These are phyloP conservation scores for Aspergillus candidus DNA, from an alignment of 2,329 filamentous ascomycete genomes.

Conservation along the genomic window DNA sequence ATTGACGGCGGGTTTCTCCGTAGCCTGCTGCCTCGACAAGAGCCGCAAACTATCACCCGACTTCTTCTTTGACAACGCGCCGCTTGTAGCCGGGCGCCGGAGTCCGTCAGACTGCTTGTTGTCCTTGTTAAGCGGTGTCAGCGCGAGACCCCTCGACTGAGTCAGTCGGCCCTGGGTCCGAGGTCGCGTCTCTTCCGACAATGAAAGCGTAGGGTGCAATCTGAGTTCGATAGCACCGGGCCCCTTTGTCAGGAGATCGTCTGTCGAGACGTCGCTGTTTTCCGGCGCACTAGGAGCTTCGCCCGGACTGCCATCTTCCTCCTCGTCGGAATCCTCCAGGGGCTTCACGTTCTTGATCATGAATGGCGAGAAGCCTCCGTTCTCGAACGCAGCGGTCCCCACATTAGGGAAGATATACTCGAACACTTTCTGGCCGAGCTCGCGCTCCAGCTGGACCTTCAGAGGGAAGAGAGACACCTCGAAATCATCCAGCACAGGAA, in stretches of 20 bases:
- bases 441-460: constrained; percentile 86
- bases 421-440: constrained; percentile 87
- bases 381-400: constrained; percentile 50
- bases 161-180: constrained; percentile 25
- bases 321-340: constrained; percentile 45
- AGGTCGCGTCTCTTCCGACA: constrained; percentile 37
- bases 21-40: constrained; percentile 28
- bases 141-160: constrained; percentile 27
- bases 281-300: constrained; percentile 35
- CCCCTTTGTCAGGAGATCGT: constrained; percentile 51
- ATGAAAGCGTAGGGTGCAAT: constrained; percentile 71
- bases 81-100: constrained; percentile 25
- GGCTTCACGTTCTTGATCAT: constrained; percentile 50
- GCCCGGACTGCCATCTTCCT: constrained; percentile 16
- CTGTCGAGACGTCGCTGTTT: constrained; percentile 32
- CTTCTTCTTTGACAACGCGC: constrained; percentile 33
- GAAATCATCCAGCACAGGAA: constrained; percentile 94
- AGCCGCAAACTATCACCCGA: constrained; percentile 39
- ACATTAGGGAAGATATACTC: constrained; percentile 95
- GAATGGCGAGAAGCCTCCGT: constrained; percentile 46
- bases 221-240: constrained; percentile 74
- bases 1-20: constrained; percentile 33
- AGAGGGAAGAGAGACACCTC: constrained; percentile 90
- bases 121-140: constrained; percentile 31
- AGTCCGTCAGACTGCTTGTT: constrained; percentile 16